phyloP scores from a whole-genome alignment of 1,284 basidiomycete genomes.

The Erythrobasidium hasegawianum region DNA sequence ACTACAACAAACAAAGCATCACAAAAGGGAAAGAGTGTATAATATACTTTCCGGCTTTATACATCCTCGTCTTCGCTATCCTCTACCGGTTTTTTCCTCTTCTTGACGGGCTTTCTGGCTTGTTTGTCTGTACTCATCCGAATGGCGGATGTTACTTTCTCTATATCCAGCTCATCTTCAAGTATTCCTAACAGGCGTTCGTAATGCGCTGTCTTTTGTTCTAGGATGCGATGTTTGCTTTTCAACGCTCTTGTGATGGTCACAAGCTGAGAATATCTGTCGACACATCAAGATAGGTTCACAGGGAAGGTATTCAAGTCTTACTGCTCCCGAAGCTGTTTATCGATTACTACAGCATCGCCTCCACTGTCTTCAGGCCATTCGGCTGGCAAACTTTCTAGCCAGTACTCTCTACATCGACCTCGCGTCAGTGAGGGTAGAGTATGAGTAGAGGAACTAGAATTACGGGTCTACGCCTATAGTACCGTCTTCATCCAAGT shows the following conservation, averaged over 20 bases:
- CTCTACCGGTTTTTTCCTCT: too few species aligned
- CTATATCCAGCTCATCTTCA: neutral
- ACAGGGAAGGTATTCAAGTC: too few species aligned
- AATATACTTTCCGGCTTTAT: too few species aligned
- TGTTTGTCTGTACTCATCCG: too few species aligned
- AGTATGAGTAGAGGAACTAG: neutral
- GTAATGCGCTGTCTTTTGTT: neutral
- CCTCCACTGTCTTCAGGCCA: slow-evolving; percentile 20
- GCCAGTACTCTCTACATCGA: slow-evolving; percentile 35
- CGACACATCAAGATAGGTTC: too few species aligned
- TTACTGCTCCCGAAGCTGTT: slow-evolving; percentile 5
- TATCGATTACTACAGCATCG: too few species aligned
- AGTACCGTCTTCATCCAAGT: slow-evolving; percentile 3
- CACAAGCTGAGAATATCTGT: neutral
- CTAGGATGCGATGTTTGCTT: neutral
- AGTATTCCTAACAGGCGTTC: neutral
- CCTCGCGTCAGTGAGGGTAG: too few species aligned
- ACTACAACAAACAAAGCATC: too few species aligned
- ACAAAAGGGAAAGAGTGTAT: too few species aligned
- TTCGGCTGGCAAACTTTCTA: slow-evolving; percentile 15
- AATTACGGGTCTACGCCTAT: slow-evolving; percentile 23
- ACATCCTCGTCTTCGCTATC: too few species aligned
- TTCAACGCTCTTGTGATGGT: neutral
- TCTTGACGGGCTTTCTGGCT: too few species aligned
- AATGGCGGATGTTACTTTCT: too few species aligned